Percentiles rank a stretch among this genome's conserved stretches.
Evolutionary conservation across 1,139 yeast species (phyloP).

Genomic region (Kodamaea plutei): DNA sequence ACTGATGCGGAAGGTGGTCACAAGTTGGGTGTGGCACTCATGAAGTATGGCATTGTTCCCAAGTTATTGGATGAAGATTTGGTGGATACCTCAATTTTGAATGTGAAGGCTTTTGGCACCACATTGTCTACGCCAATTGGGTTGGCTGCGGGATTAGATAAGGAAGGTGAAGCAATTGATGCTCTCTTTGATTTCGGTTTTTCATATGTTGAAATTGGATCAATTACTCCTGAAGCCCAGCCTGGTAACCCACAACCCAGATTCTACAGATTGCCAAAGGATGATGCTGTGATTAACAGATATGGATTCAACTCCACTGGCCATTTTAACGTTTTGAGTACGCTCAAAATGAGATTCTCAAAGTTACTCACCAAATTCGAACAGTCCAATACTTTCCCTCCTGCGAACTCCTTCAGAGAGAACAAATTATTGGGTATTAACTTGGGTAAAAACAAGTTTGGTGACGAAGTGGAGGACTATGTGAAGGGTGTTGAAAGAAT

Average conservation of each 20-base stretch:
- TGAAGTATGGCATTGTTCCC: conserved; percentile 72
- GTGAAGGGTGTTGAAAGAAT: conserved; percentile 76
- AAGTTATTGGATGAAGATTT: conserved; percentile 47
- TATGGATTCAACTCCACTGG: conserved; percentile 95
- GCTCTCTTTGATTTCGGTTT: conserved; percentile 75
- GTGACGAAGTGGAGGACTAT: conserved; percentile 86
- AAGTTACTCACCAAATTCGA: conserved; percentile 25
- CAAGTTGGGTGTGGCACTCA: conserved; percentile 60
- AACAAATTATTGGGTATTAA: conserved; percentile 76
- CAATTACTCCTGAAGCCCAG: conserved; percentile 88
- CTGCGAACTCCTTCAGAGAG: conserved; percentile 55
- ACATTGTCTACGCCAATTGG: conserved; percentile 77
- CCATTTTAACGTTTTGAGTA: conserved; percentile 66
- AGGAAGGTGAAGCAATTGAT: conserved; percentile 92
- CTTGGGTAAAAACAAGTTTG: conserved; percentile 86
- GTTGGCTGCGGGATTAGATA: conserved; percentile 93
- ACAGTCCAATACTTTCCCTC: conserved; percentile 23
- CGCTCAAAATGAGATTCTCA: conserved; percentile 58
- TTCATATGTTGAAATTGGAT: conserved; percentile 88
- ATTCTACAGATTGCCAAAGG: conserved; percentile 78
- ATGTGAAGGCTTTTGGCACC: conserved; percentile 61
- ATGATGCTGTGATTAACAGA: conserved; percentile 87
- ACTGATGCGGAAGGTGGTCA: conserved; percentile 88
- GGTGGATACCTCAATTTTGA: conserved; percentile 48
- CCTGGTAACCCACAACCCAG: conserved; percentile 93